Percentiles rank a stretch among this genome's conserved stretches.
Evolutionary conservation across 768 basidiomycete genomes (phyloP).

Genomic region (Termitomyces sp.): DNA sequence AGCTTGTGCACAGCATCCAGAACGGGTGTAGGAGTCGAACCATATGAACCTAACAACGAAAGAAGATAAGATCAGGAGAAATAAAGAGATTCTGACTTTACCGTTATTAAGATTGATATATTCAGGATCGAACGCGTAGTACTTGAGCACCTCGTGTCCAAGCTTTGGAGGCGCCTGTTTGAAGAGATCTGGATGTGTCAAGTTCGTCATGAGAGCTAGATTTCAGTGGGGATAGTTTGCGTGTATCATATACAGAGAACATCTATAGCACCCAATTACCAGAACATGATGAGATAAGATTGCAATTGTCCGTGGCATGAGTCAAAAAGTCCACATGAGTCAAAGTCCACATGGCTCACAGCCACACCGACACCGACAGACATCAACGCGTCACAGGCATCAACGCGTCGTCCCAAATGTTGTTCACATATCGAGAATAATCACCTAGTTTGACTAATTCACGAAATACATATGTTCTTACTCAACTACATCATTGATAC

Average conservation of each 20-base stretch:
- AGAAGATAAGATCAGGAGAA: constrained; percentile 23
- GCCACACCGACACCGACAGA: too few species aligned
- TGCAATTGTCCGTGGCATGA: not conserved
- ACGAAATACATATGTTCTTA: too few species aligned
- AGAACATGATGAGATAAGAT: not conserved
- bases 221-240: not conserved
- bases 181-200: constrained; percentile 17
- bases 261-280: not conserved
- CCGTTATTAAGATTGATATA: constrained; percentile 70
- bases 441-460: too few species aligned
- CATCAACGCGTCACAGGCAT: too few species aligned
- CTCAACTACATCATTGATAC: too few species aligned
- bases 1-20: constrained; percentile 33
- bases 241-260: not conserved
- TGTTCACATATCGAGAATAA: too few species aligned
- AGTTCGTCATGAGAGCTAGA: constrained; percentile 1
- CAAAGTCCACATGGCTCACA: too few species aligned
- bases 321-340: not conserved
- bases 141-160: constrained; percentile 51
- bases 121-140: constrained; percentile 53
- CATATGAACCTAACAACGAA: constrained; percentile 42
- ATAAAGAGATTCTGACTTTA: constrained; percentile 27
- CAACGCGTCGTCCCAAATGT: too few species aligned
- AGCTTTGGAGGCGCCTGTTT: constrained; percentile 37
- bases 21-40: constrained; percentile 47